Evolutionary conservation across 2,329 filamentous ascomycete genomes (phyloP).

Genomic region (Emericellopsis atlantica): DNA sequence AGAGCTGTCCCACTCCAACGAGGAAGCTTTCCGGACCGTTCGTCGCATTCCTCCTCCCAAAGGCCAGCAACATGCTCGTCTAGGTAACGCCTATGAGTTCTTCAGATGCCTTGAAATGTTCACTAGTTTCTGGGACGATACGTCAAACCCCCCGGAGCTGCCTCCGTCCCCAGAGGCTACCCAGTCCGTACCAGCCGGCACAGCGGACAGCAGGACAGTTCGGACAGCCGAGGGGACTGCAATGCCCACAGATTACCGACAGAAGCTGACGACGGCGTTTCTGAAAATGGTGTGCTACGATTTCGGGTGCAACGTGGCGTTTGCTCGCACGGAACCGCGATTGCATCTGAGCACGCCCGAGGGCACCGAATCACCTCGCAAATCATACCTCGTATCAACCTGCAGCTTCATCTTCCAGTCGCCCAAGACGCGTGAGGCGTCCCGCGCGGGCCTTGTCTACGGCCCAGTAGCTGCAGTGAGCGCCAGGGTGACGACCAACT

Average conservation of each 20-base stretch:
- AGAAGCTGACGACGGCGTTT: conserved; percentile 44
- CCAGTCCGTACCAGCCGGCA: conserved; percentile 7
- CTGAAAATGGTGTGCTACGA: conserved; percentile 54
- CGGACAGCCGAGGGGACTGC: conserved; percentile 37
- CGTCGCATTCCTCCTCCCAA: conserved; percentile 41
- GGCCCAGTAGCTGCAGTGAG: conserved; percentile 50
- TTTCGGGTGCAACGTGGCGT: conserved; percentile 48
- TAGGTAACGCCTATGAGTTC: conserved; percentile 55
- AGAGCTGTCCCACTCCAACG: conserved; percentile 43
- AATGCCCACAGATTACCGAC: conserved; percentile 46
- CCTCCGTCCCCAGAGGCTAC: conserved; percentile 18
- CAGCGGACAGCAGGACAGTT: conserved; percentile 1
- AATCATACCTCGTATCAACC: conserved; percentile 44
- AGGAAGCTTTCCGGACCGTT: conserved; percentile 47
- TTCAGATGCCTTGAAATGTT: conserved; percentile 49
- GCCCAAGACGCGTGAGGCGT: conserved; percentile 45
- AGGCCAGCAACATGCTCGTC: conserved; percentile 38
- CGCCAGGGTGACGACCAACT: conserved; percentile 40
- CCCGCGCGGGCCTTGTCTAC: conserved; percentile 45
- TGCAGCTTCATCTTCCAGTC: conserved; percentile 49
- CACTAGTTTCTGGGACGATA: conserved; percentile 50
- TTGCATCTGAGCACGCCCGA: conserved; percentile 35
- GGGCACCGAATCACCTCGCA: conserved; percentile 16
- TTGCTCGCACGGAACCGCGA: conserved; percentile 44
- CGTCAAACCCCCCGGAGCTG: conserved; percentile 24